Base-by-base conservation (phyloP, 352 stramenopile genomes). In the Phytophthora pinifolia region DNA sequence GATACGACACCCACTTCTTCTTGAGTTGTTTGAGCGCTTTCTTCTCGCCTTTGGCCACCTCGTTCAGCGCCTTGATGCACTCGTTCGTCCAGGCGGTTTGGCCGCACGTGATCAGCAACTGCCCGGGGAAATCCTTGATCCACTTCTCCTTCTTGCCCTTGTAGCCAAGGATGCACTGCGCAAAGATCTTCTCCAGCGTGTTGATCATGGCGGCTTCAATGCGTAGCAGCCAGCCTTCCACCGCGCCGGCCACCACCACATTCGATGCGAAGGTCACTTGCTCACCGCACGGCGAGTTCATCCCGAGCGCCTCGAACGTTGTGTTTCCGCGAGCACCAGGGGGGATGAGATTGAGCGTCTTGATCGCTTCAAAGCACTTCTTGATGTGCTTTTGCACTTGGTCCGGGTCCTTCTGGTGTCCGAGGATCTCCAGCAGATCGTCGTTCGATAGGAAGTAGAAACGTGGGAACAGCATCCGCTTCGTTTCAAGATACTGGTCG, bases 121-220 rank as follows among this genome's bases (percentile, higher is more conserved):
- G 89, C 3, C 92, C 92, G 4, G 93, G 87, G 42, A 93, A 97
- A 51, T 98, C 90, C 44, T 96, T 96, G 43, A 98, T 93, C 92
- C 92, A 98, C 47, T 96, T 97, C 46, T 98, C 92, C 59, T 98
- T 98, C 61, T 98, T 98, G 10, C 83, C 87, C 35, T 93, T 94
- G 58, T 95, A 94, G 2, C 76, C 85, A 17, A 94, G 59, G 15
- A 98, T 71, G 34, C 86, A 96, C 33, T 88, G 79, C 8, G 72
- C 80, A 30, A 91, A 93, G 9, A 94, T 76, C 52, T 96, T 96
- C 41, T 95, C 78, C 10, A 97, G 58, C 6, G 78, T 90, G 31
- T 72, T 79, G 8, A 93, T 61, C 89, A 97, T 97, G 0, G 86
- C 82, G 1, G 78, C 71, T 32, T 96, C 86, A 7, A 97, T 75